Conservation (phyloP, 352 stramenopile genomes). For the Pilasporangium apinafurcum region DNA sequence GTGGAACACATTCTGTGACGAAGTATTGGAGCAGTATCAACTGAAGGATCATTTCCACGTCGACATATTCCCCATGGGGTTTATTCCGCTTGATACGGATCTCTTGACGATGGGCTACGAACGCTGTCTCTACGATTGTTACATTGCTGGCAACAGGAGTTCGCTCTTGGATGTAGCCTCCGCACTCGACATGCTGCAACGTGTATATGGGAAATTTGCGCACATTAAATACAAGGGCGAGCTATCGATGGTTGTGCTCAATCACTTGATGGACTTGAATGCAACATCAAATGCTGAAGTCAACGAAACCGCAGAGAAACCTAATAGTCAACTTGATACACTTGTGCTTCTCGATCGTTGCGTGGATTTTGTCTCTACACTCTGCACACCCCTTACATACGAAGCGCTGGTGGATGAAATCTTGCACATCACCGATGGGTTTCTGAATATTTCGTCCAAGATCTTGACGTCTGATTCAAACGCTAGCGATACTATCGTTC, state of each 20-base stretch:
- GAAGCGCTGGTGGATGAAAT: conserved; percentile 66
- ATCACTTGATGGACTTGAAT: conserved; percentile 54
- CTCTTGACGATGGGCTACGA: conserved; percentile 52
- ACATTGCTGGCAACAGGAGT: conserved; percentile 35
- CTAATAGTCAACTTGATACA: conserved; percentile 24
- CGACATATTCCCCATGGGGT: conserved; percentile 33
- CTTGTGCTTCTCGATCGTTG: conserved; percentile 65
- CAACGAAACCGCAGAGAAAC: conserved; percentile 2
- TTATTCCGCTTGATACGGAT: conserved; percentile 54
- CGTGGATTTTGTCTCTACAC: conserved; percentile 59
- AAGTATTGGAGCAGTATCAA: conserved; percentile 25
- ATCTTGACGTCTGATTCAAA: conserved; percentile 32
- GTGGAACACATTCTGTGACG: conserved; percentile 46
- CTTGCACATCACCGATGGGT: conserved; percentile 54
- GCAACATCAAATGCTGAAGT: conserved; percentile 11
- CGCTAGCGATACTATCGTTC: conserved; percentile 7
- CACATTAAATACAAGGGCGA: conserved; percentile 82
- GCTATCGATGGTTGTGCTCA: conserved; percentile 55
- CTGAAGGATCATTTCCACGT: conserved; percentile 33
- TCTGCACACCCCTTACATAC: conserved; percentile 67
- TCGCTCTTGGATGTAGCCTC: conserved; percentile 37
- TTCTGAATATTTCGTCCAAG: conserved; percentile 26
- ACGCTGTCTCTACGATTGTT: conserved; percentile 47
- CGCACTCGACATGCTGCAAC: conserved; percentile 46
- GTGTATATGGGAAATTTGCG: conserved; percentile 44